Evolutionary conservation across 768 basidiomycete species (phyloP), one percentile per base, ranked within the genome.

Genomic region (Lactarius pseudohatsudake): DNA sequence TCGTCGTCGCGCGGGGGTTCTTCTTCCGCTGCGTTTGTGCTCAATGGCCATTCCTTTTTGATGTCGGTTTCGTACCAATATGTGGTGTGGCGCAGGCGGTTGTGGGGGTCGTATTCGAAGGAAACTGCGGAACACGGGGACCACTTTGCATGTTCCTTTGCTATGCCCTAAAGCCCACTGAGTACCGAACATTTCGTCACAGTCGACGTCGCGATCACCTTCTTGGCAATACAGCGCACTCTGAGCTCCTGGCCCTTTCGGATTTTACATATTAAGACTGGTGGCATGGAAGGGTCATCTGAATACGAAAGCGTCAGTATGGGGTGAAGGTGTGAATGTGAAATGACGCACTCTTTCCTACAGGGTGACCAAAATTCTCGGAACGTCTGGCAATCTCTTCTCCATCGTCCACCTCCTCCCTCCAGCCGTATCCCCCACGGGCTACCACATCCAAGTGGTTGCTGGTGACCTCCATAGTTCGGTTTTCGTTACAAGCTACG

Each of bases 111-210:
- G 69, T 99, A 99, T 79, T 99, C 97, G 70, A 96, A 98, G 9
- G 89, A 86, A 20, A 99, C 89, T 9, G 97, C 94, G 1, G 94
- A 91, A 67, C 95, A 92, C 15, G 97, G 96, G 0, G 94, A 96
- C 94, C 96, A 99, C 79, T 99, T 99, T 15, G 97, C 95, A 74
- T 99, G 97, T 75, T 97, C 94, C 81, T 98, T 98, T 4, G 96
- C 94, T 66, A 97, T 89, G 50, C 96, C 96, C 96, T 98, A 72
- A 30, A 10, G n/a, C 41, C 54, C 26, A 26, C 16, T 43, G 30
- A 59, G 38, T 28, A 26, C 40, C 61, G 56, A 65, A 64, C 28
- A 43, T 56, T 41, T 60, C 34, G 36, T 38, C 8, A 28, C 7
- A 40, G 22, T n/a, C 16, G 11, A 30, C 32, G 20, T 50, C 26